Base-by-base conservation (phyloP, 1,139 yeast species). In the Candida glucosophila region DNA sequence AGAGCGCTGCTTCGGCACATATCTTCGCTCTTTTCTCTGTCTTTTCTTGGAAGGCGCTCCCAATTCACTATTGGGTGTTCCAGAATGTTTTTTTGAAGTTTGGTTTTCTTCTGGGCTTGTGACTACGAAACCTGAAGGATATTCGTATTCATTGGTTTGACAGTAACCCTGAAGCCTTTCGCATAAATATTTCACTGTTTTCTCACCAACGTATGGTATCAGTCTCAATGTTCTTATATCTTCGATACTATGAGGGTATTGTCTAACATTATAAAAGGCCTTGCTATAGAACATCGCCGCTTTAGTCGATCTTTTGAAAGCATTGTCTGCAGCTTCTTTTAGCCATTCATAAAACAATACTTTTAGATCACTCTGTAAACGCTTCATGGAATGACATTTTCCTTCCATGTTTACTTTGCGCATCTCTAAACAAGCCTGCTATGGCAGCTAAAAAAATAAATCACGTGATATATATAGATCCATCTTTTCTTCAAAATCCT, bases 1-100 rank as follows among this genome's bases (percentile, higher is more conserved):
- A 0, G 94, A 74, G 21, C 92, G 58, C 35, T 73, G 74, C 23
- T 67, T 64, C 1, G 98, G 98, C 1, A 88, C 67, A 46, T 83
- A 90, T 22, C 20, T 26, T 16, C 52, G 57, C 30, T 63, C 58
- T 28, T 45, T 57, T 30, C 51, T 47, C 22, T 43, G 47, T 31
- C 29, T 42, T 46, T 31, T 42, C 18, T 27, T 21, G 20, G 25
- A 12, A 8, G 21, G 12, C 7, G 9, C 21, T n/a, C n/a, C 18
- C 7, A 19, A 13, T 7, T n/a, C 8, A 8, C 7, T 6, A 11
- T 13, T 13, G 16, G 21, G 15, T 10, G 22, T n/a, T 12, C 12
- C 10, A 11, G 19, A 14, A 9, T 27, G 19, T n/a, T 17, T 20
- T 12, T 19, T 5, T 13, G 26, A 12, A 23, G 21, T n/a, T 3